phyloP scores from a whole-genome alignment of 768 basidiomycete species.

The Phanerodontia chrysosporium region DNA sequence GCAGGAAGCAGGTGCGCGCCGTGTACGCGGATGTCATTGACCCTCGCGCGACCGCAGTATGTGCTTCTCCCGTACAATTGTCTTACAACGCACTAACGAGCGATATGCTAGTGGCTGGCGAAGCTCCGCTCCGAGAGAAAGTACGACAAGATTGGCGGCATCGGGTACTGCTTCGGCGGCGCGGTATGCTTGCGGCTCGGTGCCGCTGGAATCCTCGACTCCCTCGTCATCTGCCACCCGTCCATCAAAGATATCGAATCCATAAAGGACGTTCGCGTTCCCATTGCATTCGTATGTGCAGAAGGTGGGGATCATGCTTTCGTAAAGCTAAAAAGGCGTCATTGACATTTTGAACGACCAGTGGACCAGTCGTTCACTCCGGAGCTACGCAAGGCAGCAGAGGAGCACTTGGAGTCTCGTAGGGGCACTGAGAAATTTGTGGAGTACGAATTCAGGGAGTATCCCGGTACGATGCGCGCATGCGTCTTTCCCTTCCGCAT shows the following conservation, averaged over 20 bases:
- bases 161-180: conserved; percentile 40
- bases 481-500: neutral
- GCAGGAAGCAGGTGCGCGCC: conserved; percentile 16
- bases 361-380: conserved; percentile 29
- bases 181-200: conserved; percentile 26
- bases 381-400: conserved; percentile 22
- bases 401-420: conserved; percentile 27
- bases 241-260: conserved; percentile 23
- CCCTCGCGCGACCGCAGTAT: conserved; percentile 23
- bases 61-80: neutral
- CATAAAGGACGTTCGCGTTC: conserved; percentile 32
- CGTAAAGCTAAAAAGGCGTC: neutral
- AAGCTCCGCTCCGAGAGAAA: conserved; percentile 32
- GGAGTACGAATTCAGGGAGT: conserved; percentile 32
- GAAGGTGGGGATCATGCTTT: conserved; percentile 12
- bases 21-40: conserved; percentile 26
- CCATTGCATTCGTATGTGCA: conserved; percentile 5
- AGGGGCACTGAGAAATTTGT: conserved; percentile 22
- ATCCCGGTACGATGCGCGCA: conserved; percentile 23
- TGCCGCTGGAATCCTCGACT: conserved; percentile 29
- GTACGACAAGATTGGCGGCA: conserved; percentile 36
- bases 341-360: conserved; percentile 12
- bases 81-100: neutral
- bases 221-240: conserved; percentile 40
- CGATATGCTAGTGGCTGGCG: conserved; percentile 38